Base-by-base conservation (phyloP, 2,329 filamentous ascomycete genomes). In the Diaporthe longicolla region DNA sequence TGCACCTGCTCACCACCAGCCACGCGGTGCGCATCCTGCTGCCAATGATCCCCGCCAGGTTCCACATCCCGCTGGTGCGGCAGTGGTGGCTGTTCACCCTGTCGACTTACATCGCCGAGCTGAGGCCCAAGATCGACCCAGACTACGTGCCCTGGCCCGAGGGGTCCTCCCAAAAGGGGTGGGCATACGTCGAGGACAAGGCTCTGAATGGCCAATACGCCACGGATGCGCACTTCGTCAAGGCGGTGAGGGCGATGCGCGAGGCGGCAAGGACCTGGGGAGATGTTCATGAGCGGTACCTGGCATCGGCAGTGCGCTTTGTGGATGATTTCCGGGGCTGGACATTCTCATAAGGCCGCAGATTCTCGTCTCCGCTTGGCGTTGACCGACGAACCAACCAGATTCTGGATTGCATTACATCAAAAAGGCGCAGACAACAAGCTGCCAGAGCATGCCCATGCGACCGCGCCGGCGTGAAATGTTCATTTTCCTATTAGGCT, bases 11-110 rank as follows among this genome's bases (percentile, higher is more conserved):
- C 43, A 97, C 94, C 0, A 93, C 93, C 26, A 95, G 93, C 75
- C 95, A 99, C 81, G 96, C 97, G 0, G 90, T 98, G 17, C 90
- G 97, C n/a, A 90, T 97, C 32, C 83, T 99, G 7, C 86, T 99
- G 3, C 94, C 97, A 0, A 83, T 94, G 48, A 85, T 98, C 15
- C 95, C 95, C 0, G 83, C 88, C 19, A 90, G 91, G 79, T 93
- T 92, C 78, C 96, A 98, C 78, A 82, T 95, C 59, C 85, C 86
- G 29, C 85, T 99, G 6, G 87, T 98, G 11, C 88, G 93, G 52
- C 92, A 97, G 81, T 98, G 97, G 95, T 98, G 95, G 94, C 85
- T 99, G 7, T 89, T 98, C 55, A 91, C 93, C 0, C 82, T 98
- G 55, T 89, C 91, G 0, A 89, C 95, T 15, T 98, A 97, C 80